Conservation (phyloP, 805 yeast genomes). For the Scheffersomyces lignosus region DNA sequence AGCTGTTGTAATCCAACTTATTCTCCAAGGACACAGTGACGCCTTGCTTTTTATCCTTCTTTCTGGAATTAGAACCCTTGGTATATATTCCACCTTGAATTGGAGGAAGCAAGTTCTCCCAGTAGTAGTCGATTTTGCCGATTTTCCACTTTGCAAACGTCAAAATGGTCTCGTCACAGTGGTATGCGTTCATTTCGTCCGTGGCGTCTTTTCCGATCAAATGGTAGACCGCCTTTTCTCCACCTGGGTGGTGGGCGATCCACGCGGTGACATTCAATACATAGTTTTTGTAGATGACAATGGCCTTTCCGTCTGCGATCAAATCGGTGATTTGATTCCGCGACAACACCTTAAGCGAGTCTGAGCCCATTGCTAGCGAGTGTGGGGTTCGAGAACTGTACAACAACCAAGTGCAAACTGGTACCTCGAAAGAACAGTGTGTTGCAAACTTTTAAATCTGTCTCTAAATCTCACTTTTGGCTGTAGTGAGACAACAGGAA, state of each 20-base stretch:
- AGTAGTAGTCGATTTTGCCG: constrained; percentile 61
- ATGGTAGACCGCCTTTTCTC: constrained; percentile 79
- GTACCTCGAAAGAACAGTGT: too few species aligned
- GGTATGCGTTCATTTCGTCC: constrained; percentile 87
- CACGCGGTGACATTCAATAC: constrained; percentile 70
- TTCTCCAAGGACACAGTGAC: constrained; percentile 7
- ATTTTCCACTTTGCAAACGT: constrained; percentile 59
- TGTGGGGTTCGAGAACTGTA: neutral
- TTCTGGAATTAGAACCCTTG: constrained; percentile 1
- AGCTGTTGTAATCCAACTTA: constrained; percentile 12
- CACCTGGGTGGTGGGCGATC: constrained; percentile 83
- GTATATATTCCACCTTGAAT: constrained; percentile 71
- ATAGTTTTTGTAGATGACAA: constrained; percentile 61
- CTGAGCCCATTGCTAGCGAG: neutral
- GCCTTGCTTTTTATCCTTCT: constrained; percentile 1
- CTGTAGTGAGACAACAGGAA: too few species aligned
- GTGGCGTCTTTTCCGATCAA: constrained; percentile 89
- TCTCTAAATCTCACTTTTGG: too few species aligned
- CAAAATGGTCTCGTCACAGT: constrained; percentile 55
- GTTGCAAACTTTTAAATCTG: too few species aligned
- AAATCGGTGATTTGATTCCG: constrained; percentile 48
- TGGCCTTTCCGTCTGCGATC: constrained; percentile 66
- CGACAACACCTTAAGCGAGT: constrained; percentile 13
- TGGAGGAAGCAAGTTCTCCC: constrained; percentile 83
- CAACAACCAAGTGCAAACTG: too few species aligned